Conservation (phyloP, 192 early-diverging fungal species). For the Gryganskiella cystojenkinii region DNA sequence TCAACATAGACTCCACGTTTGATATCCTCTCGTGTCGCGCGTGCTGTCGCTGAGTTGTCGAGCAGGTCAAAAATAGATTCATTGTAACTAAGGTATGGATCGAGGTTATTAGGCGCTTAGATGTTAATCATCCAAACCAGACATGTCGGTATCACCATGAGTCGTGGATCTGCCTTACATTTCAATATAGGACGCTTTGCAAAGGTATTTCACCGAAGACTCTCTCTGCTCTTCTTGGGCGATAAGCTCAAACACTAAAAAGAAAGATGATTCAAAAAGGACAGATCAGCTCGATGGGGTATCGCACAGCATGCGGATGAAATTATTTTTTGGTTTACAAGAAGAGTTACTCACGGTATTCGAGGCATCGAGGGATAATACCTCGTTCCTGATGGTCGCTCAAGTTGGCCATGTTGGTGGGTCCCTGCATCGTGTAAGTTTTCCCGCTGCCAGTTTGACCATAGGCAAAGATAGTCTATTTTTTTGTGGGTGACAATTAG, state of each 20-base stretch:
- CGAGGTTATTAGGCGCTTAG: no score
- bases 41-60: conserved; percentile 67
- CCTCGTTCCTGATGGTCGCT: conserved; percentile 75
- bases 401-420: conserved; percentile 79
- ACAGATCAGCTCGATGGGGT: no score
- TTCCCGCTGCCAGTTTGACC: conserved; percentile 83
- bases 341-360: conserved; percentile 54
- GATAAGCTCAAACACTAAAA: conserved; percentile 64
- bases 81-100: no score
- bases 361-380: conserved; percentile 71
- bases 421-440: conserved; percentile 82
- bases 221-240: conserved; percentile 60
- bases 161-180: conserved; percentile 57
- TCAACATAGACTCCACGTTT: conserved; percentile 76
- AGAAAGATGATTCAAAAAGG: not conserved
- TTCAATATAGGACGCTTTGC: conserved; percentile 91
- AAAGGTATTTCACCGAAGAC: conserved; percentile 73
- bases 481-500: no score
- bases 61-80: conserved; percentile 91
- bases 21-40: conserved; percentile 73
- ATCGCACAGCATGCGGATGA: no score
- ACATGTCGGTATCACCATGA: not conserved
- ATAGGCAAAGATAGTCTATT: conserved; percentile 78
- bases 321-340: no score
- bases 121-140: not conserved